These are phyloP conservation scores for Aspergillus saccharolyticus DNA, from an alignment of 495 filamentous ascomycete species.

Conservation along the genomic window DNA sequence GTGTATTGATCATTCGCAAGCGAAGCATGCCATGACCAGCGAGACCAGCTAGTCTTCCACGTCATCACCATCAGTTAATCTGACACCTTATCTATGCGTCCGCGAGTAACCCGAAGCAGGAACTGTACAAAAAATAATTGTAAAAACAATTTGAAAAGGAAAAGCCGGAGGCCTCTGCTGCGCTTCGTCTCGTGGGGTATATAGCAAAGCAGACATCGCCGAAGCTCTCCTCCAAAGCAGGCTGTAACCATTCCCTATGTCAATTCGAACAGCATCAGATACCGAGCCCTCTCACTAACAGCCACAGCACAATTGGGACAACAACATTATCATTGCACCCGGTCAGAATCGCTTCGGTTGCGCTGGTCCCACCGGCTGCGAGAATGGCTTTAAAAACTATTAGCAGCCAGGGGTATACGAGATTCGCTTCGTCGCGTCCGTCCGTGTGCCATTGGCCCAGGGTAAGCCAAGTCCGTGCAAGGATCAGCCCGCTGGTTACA, in stretches of 20 bases:
- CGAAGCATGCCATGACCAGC: not conserved
- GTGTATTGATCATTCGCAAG: not conserved
- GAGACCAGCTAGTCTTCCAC: not conserved
- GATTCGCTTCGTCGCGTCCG: conserved; percentile 21
- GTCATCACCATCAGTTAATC: not conserved
- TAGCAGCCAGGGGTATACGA: conserved; percentile 31
- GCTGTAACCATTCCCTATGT: not conserved
- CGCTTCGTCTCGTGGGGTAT: not conserved
- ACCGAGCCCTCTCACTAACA: conserved; percentile 72
- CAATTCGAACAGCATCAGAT: conserved; percentile 43
- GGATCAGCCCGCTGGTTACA: conserved; percentile 66
- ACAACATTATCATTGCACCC: conserved; percentile 99
- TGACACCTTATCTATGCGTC: not conserved
- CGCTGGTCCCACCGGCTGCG: conserved; percentile 75
- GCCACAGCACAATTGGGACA: conserved; percentile 92
- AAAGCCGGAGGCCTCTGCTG: not conserved
- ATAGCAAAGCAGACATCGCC: conserved; percentile 4
- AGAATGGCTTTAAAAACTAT: conserved; percentile 54
- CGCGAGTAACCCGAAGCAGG: not conserved
- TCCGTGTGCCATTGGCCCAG: conserved; percentile 62
- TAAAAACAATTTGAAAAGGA: not conserved
- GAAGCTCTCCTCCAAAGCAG: not conserved
- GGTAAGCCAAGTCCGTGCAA: conserved; percentile 70
- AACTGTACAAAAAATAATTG: not conserved
- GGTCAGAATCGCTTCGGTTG: conserved; percentile 92